Percentiles rank a stretch among this genome's conserved stretches.
Conservation (phyloP, 108 stramenopile species). For the Cyclotella atomus region DNA sequence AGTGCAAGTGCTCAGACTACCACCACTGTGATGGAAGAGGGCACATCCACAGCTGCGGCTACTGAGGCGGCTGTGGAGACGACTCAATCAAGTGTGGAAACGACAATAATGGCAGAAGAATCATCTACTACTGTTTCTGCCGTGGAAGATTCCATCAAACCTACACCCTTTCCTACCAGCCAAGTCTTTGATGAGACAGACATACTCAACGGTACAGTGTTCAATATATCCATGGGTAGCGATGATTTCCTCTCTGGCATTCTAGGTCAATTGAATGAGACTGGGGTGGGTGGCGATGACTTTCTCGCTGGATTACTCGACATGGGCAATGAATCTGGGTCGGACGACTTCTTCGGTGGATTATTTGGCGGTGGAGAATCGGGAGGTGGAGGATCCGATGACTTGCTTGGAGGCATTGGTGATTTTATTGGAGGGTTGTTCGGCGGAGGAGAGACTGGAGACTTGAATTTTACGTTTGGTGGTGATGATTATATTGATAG, state of each 20-base stretch:
- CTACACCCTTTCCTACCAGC: no score
- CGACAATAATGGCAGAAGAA: neutral
- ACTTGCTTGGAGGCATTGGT: neutral
- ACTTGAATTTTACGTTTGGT: no score
- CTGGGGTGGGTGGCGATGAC: neutral
- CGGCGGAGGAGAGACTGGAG: neutral
- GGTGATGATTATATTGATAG: neutral
- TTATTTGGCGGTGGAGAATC: neutral
- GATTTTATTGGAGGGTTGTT: conserved; percentile 4
- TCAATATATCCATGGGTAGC: no score
- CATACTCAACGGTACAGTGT: no score
- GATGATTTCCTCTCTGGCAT: no score
- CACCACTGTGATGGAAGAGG: neutral
- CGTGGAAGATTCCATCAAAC: no score
- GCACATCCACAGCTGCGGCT: neutral
- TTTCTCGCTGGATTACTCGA: no score
- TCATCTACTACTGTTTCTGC: neutral
- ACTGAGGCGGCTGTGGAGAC: neutral
- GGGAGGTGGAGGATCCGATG: neutral
- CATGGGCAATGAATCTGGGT: no score
- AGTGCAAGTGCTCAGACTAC: neutral
- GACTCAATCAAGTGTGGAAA: neutral
- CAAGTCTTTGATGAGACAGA: no score
- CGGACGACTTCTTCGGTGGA: no score
- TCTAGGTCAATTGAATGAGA: no score